Evolutionary conservation across 2,329 filamentous ascomycete species (phyloP).

Genomic region (Thyridium curvatum): DNA sequence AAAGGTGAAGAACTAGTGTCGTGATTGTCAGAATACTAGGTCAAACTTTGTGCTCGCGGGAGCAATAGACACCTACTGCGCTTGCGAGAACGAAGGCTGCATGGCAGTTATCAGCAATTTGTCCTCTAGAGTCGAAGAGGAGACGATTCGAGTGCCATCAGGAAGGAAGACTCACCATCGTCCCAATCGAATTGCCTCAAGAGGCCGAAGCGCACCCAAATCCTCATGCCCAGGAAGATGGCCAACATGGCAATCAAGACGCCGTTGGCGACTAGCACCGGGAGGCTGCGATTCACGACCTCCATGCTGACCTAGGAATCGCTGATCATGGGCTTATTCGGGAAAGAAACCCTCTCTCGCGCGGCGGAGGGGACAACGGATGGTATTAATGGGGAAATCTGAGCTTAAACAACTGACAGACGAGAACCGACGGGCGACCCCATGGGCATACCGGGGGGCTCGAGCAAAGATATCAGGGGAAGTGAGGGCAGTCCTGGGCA

Average conservation of each 20-base stretch:
- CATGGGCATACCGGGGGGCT: no score
- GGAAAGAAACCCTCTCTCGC: no score
- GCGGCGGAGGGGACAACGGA: no score
- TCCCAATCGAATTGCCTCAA: neutral
- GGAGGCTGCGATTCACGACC: no score
- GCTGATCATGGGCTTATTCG: no score
- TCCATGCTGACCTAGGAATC: no score
- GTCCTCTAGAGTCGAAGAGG: neutral
- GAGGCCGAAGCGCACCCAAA: neutral
- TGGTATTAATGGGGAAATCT: no score
- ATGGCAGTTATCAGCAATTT: neutral
- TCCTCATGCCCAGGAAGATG: conserved; percentile 1
- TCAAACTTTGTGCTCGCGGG: neutral
- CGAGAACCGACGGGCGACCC: no score
- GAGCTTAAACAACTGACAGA: no score
- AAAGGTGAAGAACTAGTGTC: neutral
- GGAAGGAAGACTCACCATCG: neutral
- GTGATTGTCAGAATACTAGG: neutral
- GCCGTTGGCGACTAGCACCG: neutral
- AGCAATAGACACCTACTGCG: neutral
- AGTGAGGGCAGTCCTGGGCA: no score
- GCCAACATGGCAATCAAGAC: neutral
- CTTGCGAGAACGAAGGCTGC: neutral
- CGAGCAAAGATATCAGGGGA: no score
- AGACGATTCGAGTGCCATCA: neutral